These are phyloP conservation scores for Alternaria sp. DNA, from an alignment of 2,329 filamentous ascomycete genomes.

Conservation along the genomic window DNA sequence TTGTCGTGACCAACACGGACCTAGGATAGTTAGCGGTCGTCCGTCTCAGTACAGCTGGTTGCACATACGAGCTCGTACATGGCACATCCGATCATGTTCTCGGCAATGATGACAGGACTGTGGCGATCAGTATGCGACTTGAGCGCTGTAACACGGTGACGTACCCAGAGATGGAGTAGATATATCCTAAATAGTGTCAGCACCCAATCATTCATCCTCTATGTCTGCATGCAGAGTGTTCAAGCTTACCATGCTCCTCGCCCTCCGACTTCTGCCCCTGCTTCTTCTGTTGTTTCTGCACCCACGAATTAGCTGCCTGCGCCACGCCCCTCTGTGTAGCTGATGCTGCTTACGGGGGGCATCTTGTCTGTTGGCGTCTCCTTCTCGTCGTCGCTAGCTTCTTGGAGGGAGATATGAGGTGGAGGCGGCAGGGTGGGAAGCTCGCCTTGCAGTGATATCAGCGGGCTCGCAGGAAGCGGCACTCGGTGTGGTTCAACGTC, in stretches of 20 bases:
- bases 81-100: slow-evolving; percentile 98
- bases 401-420: slow-evolving; percentile 36
- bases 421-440: slow-evolving; percentile 33
- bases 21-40: slow-evolving; percentile 55
- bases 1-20: slow-evolving; percentile 91
- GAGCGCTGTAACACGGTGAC: slow-evolving; percentile 34
- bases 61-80: slow-evolving; percentile 95
- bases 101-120: slow-evolving; percentile 91
- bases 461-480: slow-evolving; percentile 50
- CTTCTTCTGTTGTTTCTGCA: slow-evolving; percentile 46
- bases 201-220: neutral
- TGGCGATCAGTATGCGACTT: slow-evolving; percentile 37
- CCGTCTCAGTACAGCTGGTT: neutral
- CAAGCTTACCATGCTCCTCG: slow-evolving; percentile 64
- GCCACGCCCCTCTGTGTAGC: slow-evolving; percentile 6
- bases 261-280: slow-evolving; percentile 56
- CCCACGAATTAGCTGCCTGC: slow-evolving; percentile 38
- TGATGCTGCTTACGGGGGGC: slow-evolving; percentile 48
- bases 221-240: neutral
- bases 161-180: slow-evolving; percentile 75
- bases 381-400: slow-evolving; percentile 28
- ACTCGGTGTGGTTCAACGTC: slow-evolving; percentile 42
- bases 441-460: slow-evolving; percentile 42
- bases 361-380: slow-evolving; percentile 40
- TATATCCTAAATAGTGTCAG: slow-evolving; percentile 58